A percentile compares a stretch with the other conserved stretches of the same genome.
Conservation (phyloP, 371 early-diverging fungal genomes). For the Gilbertella persicaria region DNA sequence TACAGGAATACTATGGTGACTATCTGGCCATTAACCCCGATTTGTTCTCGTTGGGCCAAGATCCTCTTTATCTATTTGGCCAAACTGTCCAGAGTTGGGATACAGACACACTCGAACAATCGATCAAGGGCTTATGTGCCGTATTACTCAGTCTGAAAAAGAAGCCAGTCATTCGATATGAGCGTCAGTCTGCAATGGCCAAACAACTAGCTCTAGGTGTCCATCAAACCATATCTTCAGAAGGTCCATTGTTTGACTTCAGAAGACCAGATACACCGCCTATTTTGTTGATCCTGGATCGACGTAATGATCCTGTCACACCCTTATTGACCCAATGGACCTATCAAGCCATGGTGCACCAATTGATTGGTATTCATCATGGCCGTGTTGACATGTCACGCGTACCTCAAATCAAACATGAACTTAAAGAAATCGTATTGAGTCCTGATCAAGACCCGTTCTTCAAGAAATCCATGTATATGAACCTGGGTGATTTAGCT, state of each 20-base stretch:
- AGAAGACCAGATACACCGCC: slow-evolving; percentile 82
- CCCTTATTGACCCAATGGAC: slow-evolving; percentile 98
- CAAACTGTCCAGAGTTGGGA: slow-evolving; percentile 76
- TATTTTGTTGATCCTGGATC: slow-evolving; percentile 89
- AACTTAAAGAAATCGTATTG: slow-evolving; percentile 89
- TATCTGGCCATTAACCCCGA: slow-evolving; percentile 84
- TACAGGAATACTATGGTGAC: slow-evolving; percentile 96
- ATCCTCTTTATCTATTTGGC: slow-evolving; percentile 67
- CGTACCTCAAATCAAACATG: slow-evolving; percentile 80
- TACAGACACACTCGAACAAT: slow-evolving; percentile 67
- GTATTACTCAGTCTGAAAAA: slow-evolving; percentile 85
- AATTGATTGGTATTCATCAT: slow-evolving; percentile 92
- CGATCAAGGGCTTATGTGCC: slow-evolving; percentile 78
- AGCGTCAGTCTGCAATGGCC: slow-evolving; percentile 76
- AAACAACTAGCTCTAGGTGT: slow-evolving; percentile 83
- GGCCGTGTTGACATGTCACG: slow-evolving; percentile 89
- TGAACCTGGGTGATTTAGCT: slow-evolving; percentile 94
- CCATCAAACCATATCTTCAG: slow-evolving; percentile 75
- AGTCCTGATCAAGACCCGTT: slow-evolving; percentile 89
- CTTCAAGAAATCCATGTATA: slow-evolving; percentile 84
- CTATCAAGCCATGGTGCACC: slow-evolving; percentile 99
- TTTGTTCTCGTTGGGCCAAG: slow-evolving; percentile 80
- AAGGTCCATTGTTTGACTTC: slow-evolving; percentile 84
- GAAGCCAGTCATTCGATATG: slow-evolving; percentile 90
- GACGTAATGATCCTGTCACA: slow-evolving; percentile 96